A percentile compares a stretch with the other conserved stretches of the same genome.
phyloP scores from a whole-genome alignment of 2,329 filamentous ascomycete genomes.

The Cladosporium colombiae region DNA sequence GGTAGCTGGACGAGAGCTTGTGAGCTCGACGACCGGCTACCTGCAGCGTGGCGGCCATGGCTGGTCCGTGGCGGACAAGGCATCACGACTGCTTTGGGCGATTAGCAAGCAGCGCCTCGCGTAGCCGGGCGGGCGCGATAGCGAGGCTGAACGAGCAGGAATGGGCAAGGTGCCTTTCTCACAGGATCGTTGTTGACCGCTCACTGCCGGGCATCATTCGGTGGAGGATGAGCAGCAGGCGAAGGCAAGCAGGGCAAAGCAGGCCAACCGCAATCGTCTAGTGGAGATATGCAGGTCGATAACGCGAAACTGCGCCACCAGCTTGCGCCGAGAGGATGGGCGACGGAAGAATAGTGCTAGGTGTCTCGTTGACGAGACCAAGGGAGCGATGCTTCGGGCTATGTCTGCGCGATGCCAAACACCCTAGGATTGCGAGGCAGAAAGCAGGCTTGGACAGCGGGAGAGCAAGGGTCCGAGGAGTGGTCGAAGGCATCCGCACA shows the following conservation, averaged over 20 bases:
- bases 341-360: not conserved
- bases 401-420: slow-evolving; percentile 9
- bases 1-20: slow-evolving; percentile 10
- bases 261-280: slow-evolving; percentile 11
- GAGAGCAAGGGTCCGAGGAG: not conserved
- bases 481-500: not conserved
- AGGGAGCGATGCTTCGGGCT: slow-evolving; percentile 8
- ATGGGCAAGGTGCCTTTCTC: not conserved
- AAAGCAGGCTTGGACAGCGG: not conserved
- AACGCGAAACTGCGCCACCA: slow-evolving; percentile 11
- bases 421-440: not conserved
- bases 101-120: slow-evolving; percentile 14
- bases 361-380: not conserved
- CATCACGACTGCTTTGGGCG: slow-evolving; percentile 12
- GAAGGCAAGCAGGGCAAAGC: not conserved
- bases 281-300: slow-evolving; percentile 15
- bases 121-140: slow-evolving; percentile 10
- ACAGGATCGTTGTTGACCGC: not conserved
- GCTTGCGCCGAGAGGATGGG: slow-evolving; percentile 3
- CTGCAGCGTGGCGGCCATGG: slow-evolving; percentile 17
- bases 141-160: slow-evolving; percentile 12
- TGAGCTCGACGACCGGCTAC: slow-evolving; percentile 16
- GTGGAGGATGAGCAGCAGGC: slow-evolving; percentile 1
- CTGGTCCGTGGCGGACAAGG: slow-evolving; percentile 17
- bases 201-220: slow-evolving; percentile 2